Evolutionary conservation across 2,329 filamentous ascomycete species (phyloP), one percentile per base, ranked within the genome.

Genomic region (Pseudogymnoascus sp.): DNA sequence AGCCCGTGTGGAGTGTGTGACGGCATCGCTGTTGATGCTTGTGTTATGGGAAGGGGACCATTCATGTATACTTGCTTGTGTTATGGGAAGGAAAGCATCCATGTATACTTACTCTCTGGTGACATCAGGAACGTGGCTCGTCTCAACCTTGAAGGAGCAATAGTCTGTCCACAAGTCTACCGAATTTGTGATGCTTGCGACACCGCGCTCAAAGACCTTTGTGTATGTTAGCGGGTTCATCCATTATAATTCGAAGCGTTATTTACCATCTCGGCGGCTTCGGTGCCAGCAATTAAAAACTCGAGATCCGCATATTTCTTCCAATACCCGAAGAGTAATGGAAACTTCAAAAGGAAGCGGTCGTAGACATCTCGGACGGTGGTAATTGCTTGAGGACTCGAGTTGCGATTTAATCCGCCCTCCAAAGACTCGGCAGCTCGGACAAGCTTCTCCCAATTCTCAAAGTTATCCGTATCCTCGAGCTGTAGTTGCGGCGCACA

Each of bases 291-390:
- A 68, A 99, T 96, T 61, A 92, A 92, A 78, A 99, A 99, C 73
- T 99, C 95, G 67, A 96, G 83, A 72, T 97, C 93, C 72, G 95
- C 95, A 82, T 97, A 99, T 75, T 97, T 97, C 80, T 97, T 97
- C 95, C 95, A 99, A 79, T 97, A 99, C 62, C 93, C 95, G 72
- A 97, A 99, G 40, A 97, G 85, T 10, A 97, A 83, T 2, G 95
- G 95, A 68, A 97, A 99, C 73, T 96, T 97, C 66, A 90, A 85
- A 21, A 99, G 87, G 73, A 99, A 96, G 59, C 89, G 86, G 75
- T 99, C 93, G 79, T 96, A 97, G 67, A 90, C 86, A 75, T 90
- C 86, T 76, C 95, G 89, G 63, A 92, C 88, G 10, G 91, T 88
- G 18, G 91, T 87, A 70, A 99, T 92, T 29, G 95, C 91, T 73